Base-by-base conservation (phyloP, 192 early-diverging fungal genomes). In the Podila minutissima region DNA sequence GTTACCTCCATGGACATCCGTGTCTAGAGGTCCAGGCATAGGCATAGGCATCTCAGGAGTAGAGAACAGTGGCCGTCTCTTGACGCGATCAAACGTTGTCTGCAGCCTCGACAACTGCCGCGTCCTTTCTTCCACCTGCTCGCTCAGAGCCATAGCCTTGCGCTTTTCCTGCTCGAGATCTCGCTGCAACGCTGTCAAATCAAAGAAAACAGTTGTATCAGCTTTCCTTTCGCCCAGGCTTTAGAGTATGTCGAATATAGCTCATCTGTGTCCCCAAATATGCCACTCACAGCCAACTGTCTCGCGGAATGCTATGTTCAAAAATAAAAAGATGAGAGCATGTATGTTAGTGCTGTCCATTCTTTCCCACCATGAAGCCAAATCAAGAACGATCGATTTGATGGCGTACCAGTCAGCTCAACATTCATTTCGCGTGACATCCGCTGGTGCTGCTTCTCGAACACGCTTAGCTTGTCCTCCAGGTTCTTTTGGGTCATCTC, bases 61-160 rank as follows among this genome's bases (percentile, higher is more conserved):
- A 0, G 58, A 31, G 46, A 78, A 78, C 28, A 78, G 20, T 0
- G 75, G 75, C 41, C 69, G 53, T 59, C 75, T 66, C 64, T 66
- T 71, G 48, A 71, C 55, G 2, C 60, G 69, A 37, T 71, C 69
- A 35, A 71, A 67, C 8, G 67, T 41, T 0, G 64, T 63, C 74
- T 89, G 88, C 22, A 88, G 57, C 46, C 82, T 88, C 26, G 86
- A 83, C 20, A 91, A 66, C 53, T 88, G 89, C n/a, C 87, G 71
- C 29, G 53, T 69, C 32, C 85, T 89, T 32, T 89, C 87, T 20
- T 86, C 83, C 20, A 89, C 28, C 57, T 83, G 74, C 2, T 82
- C 72, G 5, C 74, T 76, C 22, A 86, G 38, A 32, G 89, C 83
- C 5, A 64, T 67, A 9, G 69, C 28, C n/a, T 69, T 79, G 2